phyloP scores from a whole-genome alignment of 1,284 basidiomycete genomes.

The Moesziomyces aphidis region DNA sequence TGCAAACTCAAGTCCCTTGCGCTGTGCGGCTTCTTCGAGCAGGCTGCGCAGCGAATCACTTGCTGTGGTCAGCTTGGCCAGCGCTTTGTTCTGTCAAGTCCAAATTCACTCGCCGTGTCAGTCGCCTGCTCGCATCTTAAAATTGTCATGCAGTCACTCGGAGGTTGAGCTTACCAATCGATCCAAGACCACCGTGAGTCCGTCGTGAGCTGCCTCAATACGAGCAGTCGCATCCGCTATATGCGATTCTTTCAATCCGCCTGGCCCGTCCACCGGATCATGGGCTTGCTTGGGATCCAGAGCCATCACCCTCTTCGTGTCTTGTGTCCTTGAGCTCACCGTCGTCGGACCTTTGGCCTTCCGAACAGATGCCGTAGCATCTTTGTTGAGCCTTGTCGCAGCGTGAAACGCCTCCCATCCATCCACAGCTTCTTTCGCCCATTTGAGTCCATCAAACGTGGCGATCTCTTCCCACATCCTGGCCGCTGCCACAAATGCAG shows the following conservation, averaged over 20 bases:
- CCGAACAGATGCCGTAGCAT: slow-evolving; percentile 10
- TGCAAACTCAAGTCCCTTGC: slow-evolving; percentile 45
- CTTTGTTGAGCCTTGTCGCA: slow-evolving; percentile 27
- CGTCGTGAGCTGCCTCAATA: slow-evolving; percentile 39
- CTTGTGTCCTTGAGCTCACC: slow-evolving; percentile 9
- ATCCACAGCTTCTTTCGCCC: slow-evolving; percentile 51
- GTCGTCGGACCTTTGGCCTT: slow-evolving; percentile 18
- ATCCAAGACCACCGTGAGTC: slow-evolving; percentile 24
- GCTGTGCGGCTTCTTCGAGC: slow-evolving; percentile 43
- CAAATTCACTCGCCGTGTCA: neutral
- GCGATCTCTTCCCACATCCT: slow-evolving; percentile 58
- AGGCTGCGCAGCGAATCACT: slow-evolving; percentile 38
- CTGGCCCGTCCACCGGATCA: slow-evolving; percentile 29
- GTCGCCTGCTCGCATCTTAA: neutral
- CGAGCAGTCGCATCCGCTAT: slow-evolving; percentile 25
- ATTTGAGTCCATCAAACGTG: slow-evolving; percentile 58
- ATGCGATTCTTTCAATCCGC: slow-evolving; percentile 33
- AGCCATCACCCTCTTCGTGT: slow-evolving; percentile 24
- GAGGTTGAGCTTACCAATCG: slow-evolving; percentile 38
- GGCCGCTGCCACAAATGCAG: slow-evolving; percentile 44
- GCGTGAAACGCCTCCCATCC: slow-evolving; percentile 54
- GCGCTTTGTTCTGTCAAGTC: slow-evolving; percentile 30
- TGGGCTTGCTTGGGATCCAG: slow-evolving; percentile 27
- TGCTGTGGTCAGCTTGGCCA: slow-evolving; percentile 36
- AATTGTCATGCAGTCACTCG: neutral